phyloP scores from a whole-genome alignment of 2,329 filamentous ascomycete genomes.

The Periconia macrospinosa region DNA sequence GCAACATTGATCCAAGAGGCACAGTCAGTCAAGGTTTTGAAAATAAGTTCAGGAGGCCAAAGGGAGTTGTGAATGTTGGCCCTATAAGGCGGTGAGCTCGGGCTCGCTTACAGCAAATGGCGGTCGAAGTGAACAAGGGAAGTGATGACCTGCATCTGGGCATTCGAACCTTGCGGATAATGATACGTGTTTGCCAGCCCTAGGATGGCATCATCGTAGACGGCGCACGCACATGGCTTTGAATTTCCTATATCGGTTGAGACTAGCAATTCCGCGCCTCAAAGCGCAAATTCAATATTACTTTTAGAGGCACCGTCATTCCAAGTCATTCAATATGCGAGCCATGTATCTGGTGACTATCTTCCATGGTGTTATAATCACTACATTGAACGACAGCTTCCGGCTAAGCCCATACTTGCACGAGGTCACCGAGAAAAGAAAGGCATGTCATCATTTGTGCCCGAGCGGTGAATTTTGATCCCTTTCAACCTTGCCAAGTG shows the following conservation, averaged over 20 bases:
- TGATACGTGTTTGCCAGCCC: background rate
- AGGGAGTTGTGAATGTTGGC: slow-evolving; percentile 9
- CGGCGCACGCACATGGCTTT: background rate
- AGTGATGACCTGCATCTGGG: background rate
- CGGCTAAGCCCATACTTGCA: too few species aligned
- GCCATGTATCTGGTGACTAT: too few species aligned
- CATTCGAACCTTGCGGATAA: background rate
- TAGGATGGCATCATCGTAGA: background rate
- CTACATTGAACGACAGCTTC: too few species aligned
- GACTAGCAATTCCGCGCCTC: too few species aligned
- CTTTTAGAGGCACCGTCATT: too few species aligned
- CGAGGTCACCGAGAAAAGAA: too few species aligned
- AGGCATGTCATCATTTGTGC: background rate
- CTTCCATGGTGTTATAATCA: too few species aligned
- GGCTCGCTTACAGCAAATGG: background rate
- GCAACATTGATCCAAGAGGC: slow-evolving; percentile 12
- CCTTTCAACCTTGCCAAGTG: too few species aligned
- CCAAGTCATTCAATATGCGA: too few species aligned
- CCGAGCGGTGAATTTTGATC: background rate
- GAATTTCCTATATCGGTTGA: too few species aligned
- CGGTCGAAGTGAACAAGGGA: background rate
- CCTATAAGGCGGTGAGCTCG: slow-evolving; percentile 15
- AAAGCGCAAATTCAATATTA: too few species aligned
- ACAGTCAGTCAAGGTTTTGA: slow-evolving; percentile 32
- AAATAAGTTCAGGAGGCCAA: slow-evolving; percentile 33